Evolutionary conservation across 2,329 filamentous ascomycete genomes (phyloP).

Genomic region (Berkeleyomyces rouxiae): DNA sequence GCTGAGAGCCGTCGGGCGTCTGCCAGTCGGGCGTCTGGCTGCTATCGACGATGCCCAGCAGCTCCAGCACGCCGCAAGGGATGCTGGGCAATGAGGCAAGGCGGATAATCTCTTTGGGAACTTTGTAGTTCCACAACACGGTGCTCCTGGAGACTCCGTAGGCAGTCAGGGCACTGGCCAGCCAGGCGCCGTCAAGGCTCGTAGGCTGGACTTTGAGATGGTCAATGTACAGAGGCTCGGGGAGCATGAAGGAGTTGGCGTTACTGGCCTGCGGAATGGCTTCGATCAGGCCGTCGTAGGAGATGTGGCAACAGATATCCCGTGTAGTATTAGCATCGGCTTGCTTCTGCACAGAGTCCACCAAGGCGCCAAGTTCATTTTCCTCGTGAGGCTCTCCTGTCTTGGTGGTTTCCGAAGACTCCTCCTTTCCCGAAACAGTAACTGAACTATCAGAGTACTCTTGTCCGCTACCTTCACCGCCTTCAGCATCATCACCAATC

Average conservation of each 20-base stretch:
- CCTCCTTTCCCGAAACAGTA: too few relatives aligned
- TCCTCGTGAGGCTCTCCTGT: not conserved
- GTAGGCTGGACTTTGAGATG: conserved; percentile 26
- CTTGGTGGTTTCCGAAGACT: not conserved
- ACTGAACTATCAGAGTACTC: not conserved
- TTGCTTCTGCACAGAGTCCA: conserved; percentile 23
- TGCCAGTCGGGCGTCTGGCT: conserved; percentile 39
- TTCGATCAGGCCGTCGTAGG: conserved; percentile 28
- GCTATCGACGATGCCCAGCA: conserved; percentile 33
- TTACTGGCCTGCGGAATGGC: conserved; percentile 27
- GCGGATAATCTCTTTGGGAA: conserved; percentile 33
- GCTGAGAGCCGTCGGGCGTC: conserved; percentile 24
- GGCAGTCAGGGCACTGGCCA: conserved; percentile 38
- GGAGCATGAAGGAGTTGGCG: conserved; percentile 17
- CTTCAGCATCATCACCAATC: not conserved
- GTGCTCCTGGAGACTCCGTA: conserved; percentile 37
- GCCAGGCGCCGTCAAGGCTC: conserved; percentile 33
- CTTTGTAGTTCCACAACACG: conserved; percentile 43
- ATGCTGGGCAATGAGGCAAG: conserved; percentile 37
- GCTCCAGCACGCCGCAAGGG: conserved; percentile 42
- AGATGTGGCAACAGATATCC: conserved; percentile 33
- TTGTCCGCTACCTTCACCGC: not conserved
- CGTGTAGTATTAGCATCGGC: conserved; percentile 17
- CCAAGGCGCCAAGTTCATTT: conserved; percentile 13
- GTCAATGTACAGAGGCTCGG: conserved; percentile 29